Base-by-base conservation (phyloP, 257 asterid genomes). In the Primulina eburnea region DNA sequence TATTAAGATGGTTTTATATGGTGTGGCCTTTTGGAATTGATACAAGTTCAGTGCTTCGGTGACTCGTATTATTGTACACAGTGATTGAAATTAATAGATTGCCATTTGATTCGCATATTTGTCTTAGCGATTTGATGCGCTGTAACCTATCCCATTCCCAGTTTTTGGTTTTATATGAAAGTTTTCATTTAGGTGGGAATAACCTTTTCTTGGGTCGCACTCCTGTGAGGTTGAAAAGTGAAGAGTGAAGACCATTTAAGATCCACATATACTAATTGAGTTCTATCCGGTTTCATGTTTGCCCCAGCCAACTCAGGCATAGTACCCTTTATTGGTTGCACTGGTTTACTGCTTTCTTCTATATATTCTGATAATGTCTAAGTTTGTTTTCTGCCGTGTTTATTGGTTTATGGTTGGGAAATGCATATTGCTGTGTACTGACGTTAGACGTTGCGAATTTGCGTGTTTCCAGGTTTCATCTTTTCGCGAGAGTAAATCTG, bases 401-500 rank as follows among this genome's bases (percentile, higher is more conserved):
- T 16, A 21, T 32, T 59, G 47, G 61, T 20, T 21, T 62, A 12
- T 17, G 20, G 18, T 11, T 32, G 26, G 20, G 65, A 59, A 29
- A 43, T 11, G 59, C 56, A 7, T 26, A 55, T 71, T 29, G 65
- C 30, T 62, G 20, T 28, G 6, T 21, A 6, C 7, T 38, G 9
- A 64, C 71, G 8, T 56, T 34, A 52, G 60, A 62, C 11, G 26
- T 34, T 52, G 60, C 69, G 32, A 37, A 64, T 68, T 78, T 71
- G 64, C 60, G n/a, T 43, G 20, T 50, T 59, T 75, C 84, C 84
- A 92, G 98, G 88, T 92, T 71, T 85, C 96, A 63, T 90, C 96
- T 47, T 92, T 88, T 75, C 95, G 97, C 24, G 98, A 92, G 84
- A 92, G 98, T 83, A 88, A 76, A 75, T 87, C 98, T 6, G 98